Evolutionary conservation across 1,284 basidiomycete genomes (phyloP).

Genomic region (Trichosporon asahii): DNA sequence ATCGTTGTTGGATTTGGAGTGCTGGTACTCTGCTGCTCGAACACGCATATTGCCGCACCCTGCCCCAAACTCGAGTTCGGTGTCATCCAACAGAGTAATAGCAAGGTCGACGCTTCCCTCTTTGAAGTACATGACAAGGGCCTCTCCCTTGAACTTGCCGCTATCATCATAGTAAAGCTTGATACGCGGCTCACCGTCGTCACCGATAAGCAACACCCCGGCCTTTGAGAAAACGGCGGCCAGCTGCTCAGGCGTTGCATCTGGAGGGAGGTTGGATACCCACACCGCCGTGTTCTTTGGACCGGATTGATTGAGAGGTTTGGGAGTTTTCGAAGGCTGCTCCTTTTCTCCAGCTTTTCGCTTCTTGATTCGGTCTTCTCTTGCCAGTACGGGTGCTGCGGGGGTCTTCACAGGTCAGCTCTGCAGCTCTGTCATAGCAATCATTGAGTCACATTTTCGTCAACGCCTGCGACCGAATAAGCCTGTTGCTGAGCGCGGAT

Average conservation of each 20-base stretch:
- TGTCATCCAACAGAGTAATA: conserved; percentile 83
- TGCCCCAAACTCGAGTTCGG: conserved; percentile 77
- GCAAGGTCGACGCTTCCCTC: conserved; percentile 89
- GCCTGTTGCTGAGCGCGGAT: conserved; percentile 84
- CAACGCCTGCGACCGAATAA: conserved; percentile 82
- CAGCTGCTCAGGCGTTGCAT: conserved; percentile 72
- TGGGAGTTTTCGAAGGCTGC: conserved; percentile 58
- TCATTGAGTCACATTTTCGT: conserved; percentile 66
- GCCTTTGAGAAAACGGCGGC: conserved; percentile 79
- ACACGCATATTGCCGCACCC: conserved; percentile 72
- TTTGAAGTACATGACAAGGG: conserved; percentile 94
- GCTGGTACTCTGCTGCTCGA: conserved; percentile 73
- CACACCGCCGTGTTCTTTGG: conserved; percentile 84
- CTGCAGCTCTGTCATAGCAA: background rate
- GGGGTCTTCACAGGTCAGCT: conserved; percentile 57
- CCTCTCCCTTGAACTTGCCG: conserved; percentile 91
- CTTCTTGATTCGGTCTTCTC: conserved; percentile 61
- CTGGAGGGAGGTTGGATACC: conserved; percentile 76
- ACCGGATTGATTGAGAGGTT: conserved; percentile 22
- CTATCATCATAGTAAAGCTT: conserved; percentile 90
- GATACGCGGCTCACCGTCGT: conserved; percentile 78
- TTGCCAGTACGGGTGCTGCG: conserved; percentile 72
- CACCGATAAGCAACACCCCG: conserved; percentile 88
- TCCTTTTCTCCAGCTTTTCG: conserved; percentile 52
- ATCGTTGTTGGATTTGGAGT: conserved; percentile 60